Evolutionary conservation across 345 rosid genomes (phyloP).

Genomic region (Trapa incisa): DNA sequence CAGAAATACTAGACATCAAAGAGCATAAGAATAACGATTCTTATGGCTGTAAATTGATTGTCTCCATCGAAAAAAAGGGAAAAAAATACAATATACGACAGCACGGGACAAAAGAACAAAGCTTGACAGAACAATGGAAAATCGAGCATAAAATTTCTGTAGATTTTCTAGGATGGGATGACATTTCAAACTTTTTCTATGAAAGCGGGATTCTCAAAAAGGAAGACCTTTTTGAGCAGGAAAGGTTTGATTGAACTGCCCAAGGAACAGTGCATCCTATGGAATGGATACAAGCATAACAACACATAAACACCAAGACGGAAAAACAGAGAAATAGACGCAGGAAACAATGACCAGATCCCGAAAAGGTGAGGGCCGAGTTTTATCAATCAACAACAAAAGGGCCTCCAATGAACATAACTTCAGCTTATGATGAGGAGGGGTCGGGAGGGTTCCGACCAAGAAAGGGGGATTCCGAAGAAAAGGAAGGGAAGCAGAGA

Average conservation of each 20-base stretch:
- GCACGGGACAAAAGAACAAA: not conserved
- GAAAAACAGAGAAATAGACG: not conserved
- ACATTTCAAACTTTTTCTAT: not conserved
- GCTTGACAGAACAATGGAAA: not conserved
- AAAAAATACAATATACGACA: not conserved
- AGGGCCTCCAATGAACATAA: not conserved
- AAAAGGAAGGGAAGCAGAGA: slow-evolving; percentile 18
- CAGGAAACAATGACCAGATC: not conserved
- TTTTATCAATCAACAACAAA: not conserved
- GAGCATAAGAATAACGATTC: not conserved
- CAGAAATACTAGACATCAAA: not conserved
- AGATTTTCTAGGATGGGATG: not conserved
- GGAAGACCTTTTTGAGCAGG: not conserved
- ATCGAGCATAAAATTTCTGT: not conserved
- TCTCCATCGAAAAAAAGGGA: not conserved
- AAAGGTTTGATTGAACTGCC: not conserved
- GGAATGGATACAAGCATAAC: not conserved
- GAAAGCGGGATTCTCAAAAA: not conserved
- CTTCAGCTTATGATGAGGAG: slow-evolving; percentile 6
- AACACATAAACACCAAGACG: slow-evolving; percentile 8
- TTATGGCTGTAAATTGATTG: not conserved
- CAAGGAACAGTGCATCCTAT: not conserved
- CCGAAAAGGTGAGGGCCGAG: not conserved
- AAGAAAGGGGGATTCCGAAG: slow-evolving; percentile 1
- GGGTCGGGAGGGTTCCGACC: slow-evolving; percentile 6